Evolutionary conservation across 352 stramenopile genomes (phyloP).

Genomic region (Globisporangium parvum): DNA sequence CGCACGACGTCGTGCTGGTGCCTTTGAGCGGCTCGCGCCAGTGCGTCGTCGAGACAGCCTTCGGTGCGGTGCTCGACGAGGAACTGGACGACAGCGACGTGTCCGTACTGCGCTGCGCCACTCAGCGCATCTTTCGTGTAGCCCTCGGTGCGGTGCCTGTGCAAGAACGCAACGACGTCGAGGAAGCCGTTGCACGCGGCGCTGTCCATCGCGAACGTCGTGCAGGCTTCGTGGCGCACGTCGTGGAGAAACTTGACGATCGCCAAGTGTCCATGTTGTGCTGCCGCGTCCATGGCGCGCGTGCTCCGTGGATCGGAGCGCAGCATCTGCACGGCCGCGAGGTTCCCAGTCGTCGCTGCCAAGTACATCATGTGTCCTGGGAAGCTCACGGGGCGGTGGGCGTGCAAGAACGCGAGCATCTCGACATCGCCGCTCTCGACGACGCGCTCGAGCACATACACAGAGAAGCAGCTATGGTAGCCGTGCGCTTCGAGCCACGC

Average conservation of each 20-base stretch:
- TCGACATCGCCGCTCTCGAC: constrained; percentile 6
- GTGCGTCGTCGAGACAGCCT: constrained; percentile 4
- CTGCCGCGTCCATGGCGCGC: constrained; percentile 3
- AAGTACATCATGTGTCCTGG: constrained; percentile 3
- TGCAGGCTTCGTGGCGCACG: constrained; percentile 1
- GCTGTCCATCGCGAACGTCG: constrained; percentile 12
- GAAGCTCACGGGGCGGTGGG: not conserved
- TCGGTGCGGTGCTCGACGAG: constrained; percentile 9
- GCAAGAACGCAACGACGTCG: constrained; percentile 3
- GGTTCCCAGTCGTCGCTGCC: constrained; percentile 1
- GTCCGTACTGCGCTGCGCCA: not conserved
- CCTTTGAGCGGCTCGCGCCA: not conserved
- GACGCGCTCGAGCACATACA: constrained; percentile 9
- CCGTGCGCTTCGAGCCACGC: constrained; percentile 5
- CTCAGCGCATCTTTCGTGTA: constrained; percentile 9
- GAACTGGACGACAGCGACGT: constrained; percentile 9
- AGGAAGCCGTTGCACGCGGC: constrained; percentile 17
- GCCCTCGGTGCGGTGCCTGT: constrained; percentile 4
- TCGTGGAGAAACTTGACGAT: constrained; percentile 9
- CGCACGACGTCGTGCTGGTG: not conserved
- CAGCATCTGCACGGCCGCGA: not conserved
- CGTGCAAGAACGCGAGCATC: constrained; percentile 6
- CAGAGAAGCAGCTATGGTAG: constrained; percentile 7
- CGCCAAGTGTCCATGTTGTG: constrained; percentile 4
- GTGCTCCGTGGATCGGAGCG: not conserved